Evolutionary conservation across 106 monocot genomes (phyloP).

Genomic region (Dendrobium chrysotoxum): DNA sequence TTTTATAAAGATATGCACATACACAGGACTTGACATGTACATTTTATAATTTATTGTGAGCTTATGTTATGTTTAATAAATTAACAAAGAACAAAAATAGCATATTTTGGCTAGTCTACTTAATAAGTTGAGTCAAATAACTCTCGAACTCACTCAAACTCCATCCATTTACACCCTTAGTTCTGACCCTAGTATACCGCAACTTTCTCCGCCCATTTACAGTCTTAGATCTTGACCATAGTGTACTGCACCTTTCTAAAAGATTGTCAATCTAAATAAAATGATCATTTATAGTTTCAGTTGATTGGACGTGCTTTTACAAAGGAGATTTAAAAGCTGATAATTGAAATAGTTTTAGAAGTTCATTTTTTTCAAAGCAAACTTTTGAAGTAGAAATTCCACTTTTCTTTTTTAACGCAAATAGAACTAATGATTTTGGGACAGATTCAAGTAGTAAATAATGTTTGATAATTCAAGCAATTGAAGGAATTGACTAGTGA

Average conservation of each 20-base stretch:
- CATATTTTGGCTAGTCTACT: too few species aligned
- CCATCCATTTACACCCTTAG: too few species aligned
- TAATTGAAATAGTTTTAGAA: background rate
- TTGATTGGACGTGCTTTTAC: background rate
- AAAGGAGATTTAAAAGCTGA: background rate
- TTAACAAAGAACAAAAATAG: too few species aligned
- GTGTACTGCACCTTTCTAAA: background rate
- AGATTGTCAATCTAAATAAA: background rate
- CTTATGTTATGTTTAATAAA: too few species aligned
- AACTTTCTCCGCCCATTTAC: background rate
- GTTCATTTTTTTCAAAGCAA: background rate
- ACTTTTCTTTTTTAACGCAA: background rate
- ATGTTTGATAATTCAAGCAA: background rate
- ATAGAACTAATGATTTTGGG: background rate
- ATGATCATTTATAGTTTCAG: background rate
- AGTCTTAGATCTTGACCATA: too few species aligned
- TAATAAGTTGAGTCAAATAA: too few species aligned
- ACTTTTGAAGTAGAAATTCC: background rate
- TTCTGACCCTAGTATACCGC: too few species aligned
- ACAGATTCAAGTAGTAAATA: background rate
- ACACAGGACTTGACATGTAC: too few species aligned
- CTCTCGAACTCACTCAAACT: too few species aligned
- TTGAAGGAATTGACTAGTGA: background rate
- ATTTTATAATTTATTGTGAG: too few species aligned
- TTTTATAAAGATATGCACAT: too few species aligned